Evolutionary conservation across 2,329 filamentous ascomycete genomes (phyloP), one percentile per base, ranked within the genome.

Genomic region (Aspergillus carbonarius): DNA sequence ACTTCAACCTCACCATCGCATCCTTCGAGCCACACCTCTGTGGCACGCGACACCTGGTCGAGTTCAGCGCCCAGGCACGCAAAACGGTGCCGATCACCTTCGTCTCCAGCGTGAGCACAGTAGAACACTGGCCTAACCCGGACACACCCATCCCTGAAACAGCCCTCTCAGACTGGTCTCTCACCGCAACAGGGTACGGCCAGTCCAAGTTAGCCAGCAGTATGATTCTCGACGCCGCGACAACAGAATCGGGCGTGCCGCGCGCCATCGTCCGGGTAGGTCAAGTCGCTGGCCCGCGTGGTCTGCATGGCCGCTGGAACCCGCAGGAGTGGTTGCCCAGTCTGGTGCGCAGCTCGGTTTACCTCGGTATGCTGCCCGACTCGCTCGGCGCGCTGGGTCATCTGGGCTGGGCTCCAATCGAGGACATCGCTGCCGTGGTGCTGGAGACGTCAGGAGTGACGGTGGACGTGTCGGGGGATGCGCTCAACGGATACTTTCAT

Each of bases 261-360:
- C 61, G 61, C 5, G 65, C 54, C 3, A 61, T 75, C 20, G 56
- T 65, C 27, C 71, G 74, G 0, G 67, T 76, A 2, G 74, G 75
- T 5, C 75, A 76, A 48, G 67, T 77, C 30, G 70, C 65, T 10
- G 74, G 74, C 1, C 61, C 67, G 40, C 67, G 55, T 12, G 70
- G 51, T 49, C 68, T 70, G n/a, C 66, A 66, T 5, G 84, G 83
- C 0, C 65, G 68, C 18, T 88, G 85, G 85, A 85, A 83, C 61
- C 74, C 71, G 34, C 77, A 82, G 7, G 85, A 88, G 62, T 70
- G 68, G 68, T 12, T 70, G 17, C 68, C 68, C 5, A 60, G 60
- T 10, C 25, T 86, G 78, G 78, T 72, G 83, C 75, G 77, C 1
- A 84, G 81, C 49, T 85, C 82, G 0, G 69, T 80, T 13, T 70